Evolutionary conservation across 2,329 filamentous ascomycete species (phyloP).

Genomic region (Talaromyces piceae): DNA sequence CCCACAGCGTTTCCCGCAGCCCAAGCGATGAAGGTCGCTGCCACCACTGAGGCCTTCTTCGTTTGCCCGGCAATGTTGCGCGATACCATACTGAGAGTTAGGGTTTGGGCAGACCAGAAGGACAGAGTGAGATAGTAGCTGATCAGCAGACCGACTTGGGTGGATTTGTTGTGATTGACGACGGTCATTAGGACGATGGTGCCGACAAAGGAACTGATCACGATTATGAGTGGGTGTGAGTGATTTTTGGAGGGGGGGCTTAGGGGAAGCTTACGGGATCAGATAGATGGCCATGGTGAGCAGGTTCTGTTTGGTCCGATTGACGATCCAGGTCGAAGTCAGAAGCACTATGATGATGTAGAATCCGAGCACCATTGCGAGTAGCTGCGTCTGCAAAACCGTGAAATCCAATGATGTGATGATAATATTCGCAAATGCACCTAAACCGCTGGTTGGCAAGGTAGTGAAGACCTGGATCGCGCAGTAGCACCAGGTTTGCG

Average conservation of each 20-base stretch:
- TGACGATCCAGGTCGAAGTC: conserved; percentile 59
- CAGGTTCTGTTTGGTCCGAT: conserved; percentile 62
- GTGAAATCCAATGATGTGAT: conserved; percentile 63
- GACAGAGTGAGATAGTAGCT: conserved; percentile 70
- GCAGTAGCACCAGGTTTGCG: conserved; percentile 59
- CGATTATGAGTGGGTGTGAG: neutral
- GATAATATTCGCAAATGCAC: conserved; percentile 67
- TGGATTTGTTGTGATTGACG: conserved; percentile 48
- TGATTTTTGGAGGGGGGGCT: conserved; percentile 13
- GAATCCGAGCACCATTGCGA: conserved; percentile 64
- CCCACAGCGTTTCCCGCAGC: conserved; percentile 60
- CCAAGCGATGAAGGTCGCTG: conserved; percentile 65
- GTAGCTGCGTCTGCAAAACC: conserved; percentile 60
- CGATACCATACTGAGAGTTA: conserved; percentile 59
- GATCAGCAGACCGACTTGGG: conserved; percentile 61
- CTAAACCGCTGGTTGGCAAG: conserved; percentile 64
- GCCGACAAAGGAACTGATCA: conserved; percentile 52
- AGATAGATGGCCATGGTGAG: conserved; percentile 59
- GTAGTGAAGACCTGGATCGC: conserved; percentile 64
- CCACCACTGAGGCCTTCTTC: conserved; percentile 62
- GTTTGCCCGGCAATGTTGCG: conserved; percentile 66
- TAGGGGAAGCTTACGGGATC: conserved; percentile 59
- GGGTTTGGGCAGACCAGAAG: conserved; percentile 67
- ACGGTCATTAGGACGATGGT: conserved; percentile 67
- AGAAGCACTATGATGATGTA: conserved; percentile 67